Conservation (phyloP, 306 rosid species). For the Castanopsis chinensis region DNA sequence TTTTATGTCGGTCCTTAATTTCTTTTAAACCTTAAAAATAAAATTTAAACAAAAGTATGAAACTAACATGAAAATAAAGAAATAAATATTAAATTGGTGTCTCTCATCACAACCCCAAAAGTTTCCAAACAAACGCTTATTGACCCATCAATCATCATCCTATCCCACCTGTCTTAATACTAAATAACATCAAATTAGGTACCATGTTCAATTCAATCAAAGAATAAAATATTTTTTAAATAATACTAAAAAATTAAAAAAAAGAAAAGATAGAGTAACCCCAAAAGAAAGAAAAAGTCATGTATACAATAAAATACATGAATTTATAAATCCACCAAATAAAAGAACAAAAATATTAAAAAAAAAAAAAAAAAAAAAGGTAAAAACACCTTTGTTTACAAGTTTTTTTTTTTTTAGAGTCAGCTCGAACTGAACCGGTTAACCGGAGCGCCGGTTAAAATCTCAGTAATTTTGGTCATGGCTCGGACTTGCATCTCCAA, state of each 20-base stretch:
- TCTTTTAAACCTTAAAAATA: no score
- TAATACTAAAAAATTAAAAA: not conserved
- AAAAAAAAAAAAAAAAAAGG: constrained; percentile 10
- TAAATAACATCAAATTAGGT: constrained; percentile 32
- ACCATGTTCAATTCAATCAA: constrained; percentile 32
- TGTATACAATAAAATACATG: constrained; percentile 62
- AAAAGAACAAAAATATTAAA: constrained; percentile 20
- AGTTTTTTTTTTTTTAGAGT: not conserved
- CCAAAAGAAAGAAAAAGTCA: constrained; percentile 35
- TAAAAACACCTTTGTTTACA: constrained; percentile 32
- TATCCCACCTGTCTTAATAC: not conserved
- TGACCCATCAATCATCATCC: not conserved
- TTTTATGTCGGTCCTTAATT: no score
- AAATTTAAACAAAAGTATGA: no score
- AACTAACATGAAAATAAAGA: no score
- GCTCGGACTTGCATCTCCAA: constrained; percentile 90
- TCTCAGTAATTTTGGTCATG: constrained; percentile 67
- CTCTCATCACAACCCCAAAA: not conserved
- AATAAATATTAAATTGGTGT: not conserved
- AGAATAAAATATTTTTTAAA: not conserved
- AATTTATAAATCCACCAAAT: constrained; percentile 33
- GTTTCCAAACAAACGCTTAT: not conserved
- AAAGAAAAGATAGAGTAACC: constrained; percentile 24
- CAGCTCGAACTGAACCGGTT: constrained; percentile 17
- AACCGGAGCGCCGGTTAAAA: constrained; percentile 52